Evolutionary conservation across 192 early-diverging fungal species (phyloP).

Genomic region (Umbelopsis ramanniana): DNA sequence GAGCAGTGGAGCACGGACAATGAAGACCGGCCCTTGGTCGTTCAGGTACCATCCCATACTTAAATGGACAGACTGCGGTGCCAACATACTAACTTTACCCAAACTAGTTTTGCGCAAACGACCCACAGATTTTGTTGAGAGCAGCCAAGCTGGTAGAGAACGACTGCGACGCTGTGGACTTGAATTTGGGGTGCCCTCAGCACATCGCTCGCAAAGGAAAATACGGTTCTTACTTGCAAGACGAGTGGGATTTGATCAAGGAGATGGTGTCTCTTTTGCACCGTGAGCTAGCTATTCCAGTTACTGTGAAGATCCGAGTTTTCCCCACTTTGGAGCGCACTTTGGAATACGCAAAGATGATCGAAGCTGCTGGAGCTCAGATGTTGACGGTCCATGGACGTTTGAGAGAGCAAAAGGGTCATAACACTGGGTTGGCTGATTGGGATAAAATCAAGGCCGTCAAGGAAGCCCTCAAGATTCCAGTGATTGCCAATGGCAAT

Average conservation of each 20-base stretch:
- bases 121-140: conserved; percentile 77
- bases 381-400: conserved; percentile 95
- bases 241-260: conserved; percentile 88
- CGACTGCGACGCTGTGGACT: conserved; percentile 91
- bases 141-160: conserved; percentile 84
- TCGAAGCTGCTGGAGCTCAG: conserved; percentile 92
- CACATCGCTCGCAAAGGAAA: conserved; percentile 89
- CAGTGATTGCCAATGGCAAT: conserved; percentile 98
- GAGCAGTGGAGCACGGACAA: conserved; percentile 74
- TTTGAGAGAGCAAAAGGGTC: conserved; percentile 94
- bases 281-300: conserved; percentile 80
- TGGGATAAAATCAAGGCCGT: conserved; percentile 92
- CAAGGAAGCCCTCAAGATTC: conserved; percentile 82
- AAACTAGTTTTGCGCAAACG: conserved; percentile 94
- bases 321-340: conserved; percentile 91
- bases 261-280: conserved; percentile 75
- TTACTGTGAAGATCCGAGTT: conserved; percentile 96
- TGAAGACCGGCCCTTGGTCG: conserved; percentile 82
- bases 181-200: conserved; percentile 98
- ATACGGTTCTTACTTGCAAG: conserved; percentile 94
- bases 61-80: conserved; percentile 4
- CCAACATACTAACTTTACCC: conserved; percentile 11
- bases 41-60: conserved; percentile 57
- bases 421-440: conserved; percentile 94
- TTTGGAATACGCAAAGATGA: conserved; percentile 92